Evolutionary conservation across 257 asterid genomes (phyloP), one percentile per base, ranked within the genome.

Genomic region (Thymus mandschuricus): DNA sequence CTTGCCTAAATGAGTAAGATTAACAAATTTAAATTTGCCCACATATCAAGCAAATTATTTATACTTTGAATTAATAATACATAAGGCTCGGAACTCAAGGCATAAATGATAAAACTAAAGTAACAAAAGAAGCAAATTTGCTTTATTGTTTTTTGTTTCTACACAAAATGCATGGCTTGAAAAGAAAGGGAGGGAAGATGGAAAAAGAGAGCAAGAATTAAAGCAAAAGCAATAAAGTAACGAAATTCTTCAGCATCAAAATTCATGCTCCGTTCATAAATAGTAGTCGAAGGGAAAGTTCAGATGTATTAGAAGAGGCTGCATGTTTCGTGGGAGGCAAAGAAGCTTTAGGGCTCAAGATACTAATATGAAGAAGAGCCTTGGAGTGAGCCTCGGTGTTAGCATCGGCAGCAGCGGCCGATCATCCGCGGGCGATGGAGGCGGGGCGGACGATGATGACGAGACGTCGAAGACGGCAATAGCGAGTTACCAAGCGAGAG

Each of bases 351-450:
- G 10, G 11, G 13, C 9, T n/a, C 4, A 49, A 61, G 60, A 49
- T 10, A 30, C 10, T 28, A 64, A 15, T 6, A 63, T 64, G 79
- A 48, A 65, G 69, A 52, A 52, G 58, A 52, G 33, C 8, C 58
- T 52, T 15, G 58, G 58, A 0, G 58, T 52, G 85, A 85, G 81
- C 52, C 80, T 81, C n/a, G 80, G 81, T 33, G 88, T 82, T 34
- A 72, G 66, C 6, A 69, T 89, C 54, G 95, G 93, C 5, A 86
- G 90, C 84, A 87, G 96, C 49, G 97, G 97, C 41, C 76, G 88
- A 59, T 75, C 75, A 41, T 71, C 70, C 35, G 77, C 67, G 2
- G 80, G 68, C 2, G 88, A 77, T 6, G 63, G 44, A 0, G 55
- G 55, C 6, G 55, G 41, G 12, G 49, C 3, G 5, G 83, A 78